These are phyloP conservation scores for Ophiognomonia clavigignenti-juglandacearum DNA, from an alignment of 2,329 filamentous ascomycete genomes.

Conservation along the genomic window DNA sequence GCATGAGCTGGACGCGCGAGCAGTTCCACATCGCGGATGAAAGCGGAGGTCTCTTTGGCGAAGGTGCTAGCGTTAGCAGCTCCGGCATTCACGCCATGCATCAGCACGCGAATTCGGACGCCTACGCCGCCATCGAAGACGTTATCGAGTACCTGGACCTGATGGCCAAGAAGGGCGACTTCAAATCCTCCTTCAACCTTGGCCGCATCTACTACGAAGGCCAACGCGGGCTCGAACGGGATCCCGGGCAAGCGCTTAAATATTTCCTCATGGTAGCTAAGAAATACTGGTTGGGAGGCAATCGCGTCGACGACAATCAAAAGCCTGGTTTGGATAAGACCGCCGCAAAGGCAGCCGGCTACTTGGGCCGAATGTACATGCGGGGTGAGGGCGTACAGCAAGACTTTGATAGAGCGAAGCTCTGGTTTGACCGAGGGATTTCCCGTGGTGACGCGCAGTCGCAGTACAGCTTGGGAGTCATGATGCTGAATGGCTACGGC, in stretches of 20 bases:
- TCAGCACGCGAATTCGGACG: slow-evolving; percentile 68
- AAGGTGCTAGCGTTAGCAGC: slow-evolving; percentile 87
- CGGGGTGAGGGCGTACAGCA: slow-evolving; percentile 80
- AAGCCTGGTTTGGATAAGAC: slow-evolving; percentile 69
- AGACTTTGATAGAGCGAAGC: slow-evolving; percentile 68
- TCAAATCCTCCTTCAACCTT: slow-evolving; percentile 80
- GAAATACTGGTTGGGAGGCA: slow-evolving; percentile 76
- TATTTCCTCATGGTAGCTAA: slow-evolving; percentile 79
- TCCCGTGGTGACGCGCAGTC: slow-evolving; percentile 74
- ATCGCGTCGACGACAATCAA: slow-evolving; percentile 66
- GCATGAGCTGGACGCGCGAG: slow-evolving; percentile 70
- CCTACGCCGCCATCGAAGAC: slow-evolving; percentile 84
- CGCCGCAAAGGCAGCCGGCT: slow-evolving; percentile 79
- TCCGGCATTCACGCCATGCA: slow-evolving; percentile 78
- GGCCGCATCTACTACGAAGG: slow-evolving; percentile 88
- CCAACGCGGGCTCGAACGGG: slow-evolving; percentile 66
- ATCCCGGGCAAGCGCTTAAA: slow-evolving; percentile 67
- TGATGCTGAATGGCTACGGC: slow-evolving; percentile 77
- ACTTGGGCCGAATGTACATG: slow-evolving; percentile 83
- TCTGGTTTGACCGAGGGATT: slow-evolving; percentile 80
- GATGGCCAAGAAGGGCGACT: slow-evolving; percentile 83
- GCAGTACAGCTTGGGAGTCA: slow-evolving; percentile 77
- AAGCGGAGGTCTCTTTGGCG: slow-evolving; percentile 86
- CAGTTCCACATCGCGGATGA: slow-evolving; percentile 87
- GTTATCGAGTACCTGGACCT: slow-evolving; percentile 91